These are phyloP conservation scores for Paraleonurus japonicus DNA, from an alignment of 257 asterid species.

Conservation along the genomic window DNA sequence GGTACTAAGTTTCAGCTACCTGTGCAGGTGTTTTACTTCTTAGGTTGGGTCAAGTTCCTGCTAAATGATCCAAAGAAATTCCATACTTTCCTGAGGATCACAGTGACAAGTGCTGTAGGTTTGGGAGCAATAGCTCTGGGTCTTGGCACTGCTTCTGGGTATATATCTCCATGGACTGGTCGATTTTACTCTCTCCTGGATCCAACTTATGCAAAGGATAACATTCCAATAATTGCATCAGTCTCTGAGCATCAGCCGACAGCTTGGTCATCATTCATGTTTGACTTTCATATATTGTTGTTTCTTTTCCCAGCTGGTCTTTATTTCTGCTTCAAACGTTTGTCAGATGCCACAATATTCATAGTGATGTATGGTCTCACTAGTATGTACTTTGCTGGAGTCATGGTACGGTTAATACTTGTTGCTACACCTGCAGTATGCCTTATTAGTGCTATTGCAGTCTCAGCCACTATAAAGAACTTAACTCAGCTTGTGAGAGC, in stretches of 20 bases:
- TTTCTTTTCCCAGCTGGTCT: conserved; percentile 96
- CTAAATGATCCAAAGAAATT: conserved; percentile 86
- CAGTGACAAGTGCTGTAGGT: conserved; percentile 77
- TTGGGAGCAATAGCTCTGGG: conserved; percentile 86
- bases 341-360: conserved; percentile 92
- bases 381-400: conserved; percentile 99
- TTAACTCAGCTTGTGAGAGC: conserved; percentile 81
- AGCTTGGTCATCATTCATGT: conserved; percentile 99
- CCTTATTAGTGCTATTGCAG: conserved; percentile 97
- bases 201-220: conserved; percentile 97
- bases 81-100: conserved; percentile 79
- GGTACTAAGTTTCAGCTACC: conserved; percentile 27
- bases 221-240: conserved; percentile 97
- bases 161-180: conserved; percentile 98
- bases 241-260: conserved; percentile 99
- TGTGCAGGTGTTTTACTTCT: conserved; percentile 89
- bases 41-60: conserved; percentile 89
- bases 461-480: conserved; percentile 92
- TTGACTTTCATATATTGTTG: conserved; percentile 85
- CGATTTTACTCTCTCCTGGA: conserved; percentile 96
- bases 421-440: conserved; percentile 99
- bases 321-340: conserved; percentile 97
- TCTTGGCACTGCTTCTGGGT: conserved; percentile 97
- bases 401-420: conserved; percentile 96
- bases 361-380: conserved; percentile 98